These are phyloP conservation scores for Penicillium goetzii DNA, from an alignment of 495 filamentous ascomycete genomes.

Conservation along the genomic window DNA sequence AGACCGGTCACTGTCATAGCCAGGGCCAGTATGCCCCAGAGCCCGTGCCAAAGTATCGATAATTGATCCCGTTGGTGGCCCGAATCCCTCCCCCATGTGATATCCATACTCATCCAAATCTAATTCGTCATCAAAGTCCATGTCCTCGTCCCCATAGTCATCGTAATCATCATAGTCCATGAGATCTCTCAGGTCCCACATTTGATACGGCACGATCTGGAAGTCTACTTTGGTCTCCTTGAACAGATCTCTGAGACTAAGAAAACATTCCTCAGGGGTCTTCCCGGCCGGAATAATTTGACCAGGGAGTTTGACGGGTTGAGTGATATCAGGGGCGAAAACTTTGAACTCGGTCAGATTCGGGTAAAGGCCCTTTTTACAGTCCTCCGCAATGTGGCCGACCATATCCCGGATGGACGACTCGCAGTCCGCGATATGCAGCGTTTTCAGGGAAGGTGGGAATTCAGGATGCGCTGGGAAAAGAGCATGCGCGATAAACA, in stretches of 20 bases:
- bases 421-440: not conserved
- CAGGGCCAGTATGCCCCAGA: not conserved
- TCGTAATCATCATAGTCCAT: not conserved
- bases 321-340: not conserved
- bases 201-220: not conserved
- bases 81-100: not conserved
- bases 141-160: not conserved
- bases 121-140: not conserved
- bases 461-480: not conserved
- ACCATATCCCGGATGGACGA: not conserved
- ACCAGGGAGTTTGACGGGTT: not conserved
- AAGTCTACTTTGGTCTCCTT: not conserved
- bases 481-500: not conserved
- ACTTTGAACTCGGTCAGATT: slow-evolving; percentile 1
- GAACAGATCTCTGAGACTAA: not conserved
- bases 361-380: not conserved
- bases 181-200: not conserved
- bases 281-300: not conserved
- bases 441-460: not conserved
- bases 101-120: not conserved
- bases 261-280: not conserved
- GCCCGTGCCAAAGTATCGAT: not conserved
- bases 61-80: not conserved
- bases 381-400: not conserved
- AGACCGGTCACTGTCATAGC: not conserved